Evolutionary conservation across 1,139 yeast species (phyloP).

Genomic region (Kodamaea fungicola): DNA sequence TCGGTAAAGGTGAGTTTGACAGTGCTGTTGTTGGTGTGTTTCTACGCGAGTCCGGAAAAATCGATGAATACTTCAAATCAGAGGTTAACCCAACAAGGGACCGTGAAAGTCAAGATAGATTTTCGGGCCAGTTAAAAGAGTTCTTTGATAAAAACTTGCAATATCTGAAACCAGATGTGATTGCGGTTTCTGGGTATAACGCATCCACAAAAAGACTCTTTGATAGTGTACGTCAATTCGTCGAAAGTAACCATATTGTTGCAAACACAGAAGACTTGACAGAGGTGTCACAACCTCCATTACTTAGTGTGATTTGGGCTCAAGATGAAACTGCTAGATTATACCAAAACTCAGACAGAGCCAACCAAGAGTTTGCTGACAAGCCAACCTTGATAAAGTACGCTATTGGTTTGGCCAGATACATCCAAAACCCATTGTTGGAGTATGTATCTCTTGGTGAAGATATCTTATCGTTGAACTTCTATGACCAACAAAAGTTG

Average conservation of each 20-base stretch:
- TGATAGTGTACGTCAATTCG: conserved; percentile 55
- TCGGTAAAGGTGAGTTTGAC: conserved; percentile 80
- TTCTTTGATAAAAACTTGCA: conserved; percentile 38
- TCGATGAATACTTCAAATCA: conserved; percentile 73
- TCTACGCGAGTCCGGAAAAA: conserved; percentile 76
- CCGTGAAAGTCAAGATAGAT: conserved; percentile 47
- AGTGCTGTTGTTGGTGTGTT: conserved; percentile 87
- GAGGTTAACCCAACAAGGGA: conserved; percentile 70
- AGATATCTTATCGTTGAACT: conserved; percentile 66
- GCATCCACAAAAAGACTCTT: conserved; percentile 64
- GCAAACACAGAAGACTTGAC: conserved; percentile 50
- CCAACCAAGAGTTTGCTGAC: conserved; percentile 79
- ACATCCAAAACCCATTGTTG: conserved; percentile 82
- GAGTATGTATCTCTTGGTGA: conserved; percentile 83
- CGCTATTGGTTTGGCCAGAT: conserved; percentile 86
- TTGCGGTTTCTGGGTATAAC: conserved; percentile 86
- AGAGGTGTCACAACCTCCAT: conserved; percentile 37
- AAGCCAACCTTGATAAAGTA: conserved; percentile 80
- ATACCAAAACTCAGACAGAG: conserved; percentile 77
- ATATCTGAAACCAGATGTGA: conserved; percentile 68
- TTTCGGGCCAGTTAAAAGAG: conserved; percentile 49
- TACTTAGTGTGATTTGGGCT: conserved; percentile 69
- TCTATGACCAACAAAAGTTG: conserved; percentile 73
- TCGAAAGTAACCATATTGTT: conserved; percentile 52
- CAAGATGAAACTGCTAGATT: conserved; percentile 92